Evolutionary conservation across 176 grass and related monocot species (phyloP), one percentile per base, ranked within the genome.

Genomic region (Oryza brachyantha): DNA sequence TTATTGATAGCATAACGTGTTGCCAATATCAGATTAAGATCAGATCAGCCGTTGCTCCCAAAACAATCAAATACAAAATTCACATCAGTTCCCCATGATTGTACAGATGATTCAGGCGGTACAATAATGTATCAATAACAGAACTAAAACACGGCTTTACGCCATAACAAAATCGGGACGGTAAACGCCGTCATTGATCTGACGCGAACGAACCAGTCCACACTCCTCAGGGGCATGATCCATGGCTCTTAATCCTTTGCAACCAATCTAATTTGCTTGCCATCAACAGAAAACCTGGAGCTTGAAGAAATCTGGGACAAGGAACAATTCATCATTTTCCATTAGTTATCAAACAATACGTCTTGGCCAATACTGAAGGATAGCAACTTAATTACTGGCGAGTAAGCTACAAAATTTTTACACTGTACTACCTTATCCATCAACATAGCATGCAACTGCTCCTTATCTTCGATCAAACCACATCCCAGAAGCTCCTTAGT

Each of bases 251-350:
- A 64, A 64, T 76, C 73, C 52, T 89, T 89, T 9, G 31, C 45
- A 1, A 37, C 84, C 80, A 99, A 79, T 60, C 54, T 84, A 71
- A 99, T 66, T 72, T 29, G 84, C 66, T 93, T 95, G 76, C 89
- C 71, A 57, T 99, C 83, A 64, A 99, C 68, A 55, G 78, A 48
- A 87, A 99, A 91, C 37, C 67, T 82, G 40, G 90, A 95, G 72
- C 88, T 95, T 24, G 84, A 93, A 81, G 76, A 73, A 81, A 99
- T 76, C 96, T 99, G 90, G 32, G 81, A 77, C 14, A 86, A 86
- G 9, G 14, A 93, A 64, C 28, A 75, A 29, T 13, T 58, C 32
- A 68, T 3, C 36, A 59, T 65, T 78, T 70, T 77, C 5, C 63
- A 42, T 57, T 28, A 35, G 8, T 12, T 29, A 79, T 34, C 28